These are phyloP conservation scores for Serpula lacrymans DNA, from an alignment of 768 basidiomycete species.

Conservation along the genomic window DNA sequence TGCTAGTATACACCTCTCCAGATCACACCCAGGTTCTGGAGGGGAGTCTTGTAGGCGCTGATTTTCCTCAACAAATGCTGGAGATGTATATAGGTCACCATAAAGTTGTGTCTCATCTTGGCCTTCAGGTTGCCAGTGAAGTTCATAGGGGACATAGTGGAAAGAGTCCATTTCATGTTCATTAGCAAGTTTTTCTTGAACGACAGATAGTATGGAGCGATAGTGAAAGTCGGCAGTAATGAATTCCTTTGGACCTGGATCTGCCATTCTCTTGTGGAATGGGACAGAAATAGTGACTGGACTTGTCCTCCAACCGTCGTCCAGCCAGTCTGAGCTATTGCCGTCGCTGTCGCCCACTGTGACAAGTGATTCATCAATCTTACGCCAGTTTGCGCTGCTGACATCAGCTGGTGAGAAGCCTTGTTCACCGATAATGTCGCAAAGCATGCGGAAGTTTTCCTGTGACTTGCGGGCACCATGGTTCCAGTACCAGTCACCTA, in stretches of 20 bases:
- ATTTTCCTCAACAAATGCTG: conserved; percentile 9
- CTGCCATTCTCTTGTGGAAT: not conserved
- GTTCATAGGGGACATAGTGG: conserved; percentile 7
- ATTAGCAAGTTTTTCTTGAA: conserved; percentile 10
- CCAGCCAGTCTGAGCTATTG: conserved; percentile 3
- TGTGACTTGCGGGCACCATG: conserved; percentile 16
- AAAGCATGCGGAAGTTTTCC: conserved; percentile 10
- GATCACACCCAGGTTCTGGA: conserved; percentile 12
- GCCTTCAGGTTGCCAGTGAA: not conserved
- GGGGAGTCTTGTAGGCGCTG: conserved; percentile 10
- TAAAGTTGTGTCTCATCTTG: not conserved
- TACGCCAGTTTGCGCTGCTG: not conserved
- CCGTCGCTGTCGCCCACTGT: conserved; percentile 2
- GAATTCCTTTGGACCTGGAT: conserved; percentile 4
- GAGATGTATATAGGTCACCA: conserved; percentile 16
- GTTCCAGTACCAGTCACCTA: conserved; percentile 19
- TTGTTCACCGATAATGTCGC: conserved; percentile 6
- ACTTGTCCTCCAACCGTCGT: conserved; percentile 11
- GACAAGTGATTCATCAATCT: not conserved
- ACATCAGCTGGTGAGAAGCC: conserved; percentile 5
- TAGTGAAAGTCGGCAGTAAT: conserved; percentile 8
- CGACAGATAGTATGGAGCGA: conserved; percentile 11
- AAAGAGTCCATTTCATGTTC: conserved; percentile 6
- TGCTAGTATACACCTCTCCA: conserved; percentile 13
- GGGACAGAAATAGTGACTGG: conserved; percentile 7